Percentiles rank a stretch among this genome's conserved stretches.
These are phyloP conservation scores for Tetrastigma voinierianum DNA, from an alignment of 164 flowering plant genomes.

Conservation along the genomic window DNA sequence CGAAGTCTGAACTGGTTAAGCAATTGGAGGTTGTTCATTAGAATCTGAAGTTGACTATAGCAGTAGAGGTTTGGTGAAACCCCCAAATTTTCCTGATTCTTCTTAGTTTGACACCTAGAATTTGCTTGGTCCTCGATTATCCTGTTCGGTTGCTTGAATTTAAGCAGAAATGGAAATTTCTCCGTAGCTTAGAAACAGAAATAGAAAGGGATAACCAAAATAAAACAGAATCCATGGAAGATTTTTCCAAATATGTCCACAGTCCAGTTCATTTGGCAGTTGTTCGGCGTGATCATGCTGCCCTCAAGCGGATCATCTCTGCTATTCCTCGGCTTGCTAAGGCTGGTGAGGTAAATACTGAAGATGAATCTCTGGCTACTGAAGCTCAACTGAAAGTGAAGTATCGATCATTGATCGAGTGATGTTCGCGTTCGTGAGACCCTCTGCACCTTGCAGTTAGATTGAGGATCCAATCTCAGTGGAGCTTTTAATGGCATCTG, in stretches of 20 bases:
- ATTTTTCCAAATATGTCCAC: slow-evolving; percentile 69
- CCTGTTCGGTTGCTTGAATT: slow-evolving; percentile 2
- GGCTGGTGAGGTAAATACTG: slow-evolving; percentile 80
- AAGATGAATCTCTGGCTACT: slow-evolving; percentile 75
- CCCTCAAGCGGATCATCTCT: slow-evolving; percentile 54
- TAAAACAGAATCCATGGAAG: slow-evolving; percentile 54
- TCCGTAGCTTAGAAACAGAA: slow-evolving; percentile 11
- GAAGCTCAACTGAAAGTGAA: slow-evolving; percentile 77
- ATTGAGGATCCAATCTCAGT: slow-evolving; percentile 75
- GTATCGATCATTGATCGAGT: slow-evolving; percentile 81
- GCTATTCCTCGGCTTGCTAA: slow-evolving; percentile 71
- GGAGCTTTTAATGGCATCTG: slow-evolving; percentile 89
- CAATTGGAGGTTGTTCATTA: not conserved
- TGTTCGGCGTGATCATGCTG: slow-evolving; percentile 59
- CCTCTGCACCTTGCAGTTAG: slow-evolving; percentile 89
- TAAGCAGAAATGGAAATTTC: slow-evolving; percentile 5
- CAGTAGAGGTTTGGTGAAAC: not conserved
- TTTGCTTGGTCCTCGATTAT: not conserved
- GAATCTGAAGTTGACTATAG: not conserved
- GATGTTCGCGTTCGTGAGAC: slow-evolving; percentile 99
- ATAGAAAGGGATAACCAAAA: not conserved
- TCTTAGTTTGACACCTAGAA: slow-evolving; percentile 1
- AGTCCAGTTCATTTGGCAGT: slow-evolving; percentile 88
- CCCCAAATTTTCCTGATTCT: slow-evolving; percentile 3
- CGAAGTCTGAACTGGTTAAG: slow-evolving; percentile 5